Conservation (phyloP, 805 yeast species). For the Sugiyamaella chiloensis region DNA sequence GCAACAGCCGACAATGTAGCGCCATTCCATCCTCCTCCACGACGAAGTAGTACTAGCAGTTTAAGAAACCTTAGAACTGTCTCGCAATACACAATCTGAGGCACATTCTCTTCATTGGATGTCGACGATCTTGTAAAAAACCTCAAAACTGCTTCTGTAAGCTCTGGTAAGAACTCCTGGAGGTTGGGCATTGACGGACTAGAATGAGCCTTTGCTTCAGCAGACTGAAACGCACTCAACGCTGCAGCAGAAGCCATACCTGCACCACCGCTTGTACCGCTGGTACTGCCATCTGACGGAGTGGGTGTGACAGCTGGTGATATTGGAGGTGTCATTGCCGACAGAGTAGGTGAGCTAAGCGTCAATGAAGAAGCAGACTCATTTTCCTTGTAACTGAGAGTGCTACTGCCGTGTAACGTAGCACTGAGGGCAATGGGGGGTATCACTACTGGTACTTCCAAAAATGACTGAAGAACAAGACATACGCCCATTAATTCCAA, state of each 20-base stretch:
- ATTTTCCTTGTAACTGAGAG: not conserved
- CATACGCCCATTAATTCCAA: constrained; percentile 78
- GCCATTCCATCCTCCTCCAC: constrained; percentile 48
- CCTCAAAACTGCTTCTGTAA: constrained; percentile 34
- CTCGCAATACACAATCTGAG: constrained; percentile 76
- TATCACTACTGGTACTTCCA: constrained; percentile 46
- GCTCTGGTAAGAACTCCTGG: constrained; percentile 25
- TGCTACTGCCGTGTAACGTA: constrained; percentile 2
- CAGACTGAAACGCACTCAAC: not conserved
- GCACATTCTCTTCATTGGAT: constrained; percentile 71
- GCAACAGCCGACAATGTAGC: constrained; percentile 46
- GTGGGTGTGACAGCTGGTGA: constrained; percentile 10
- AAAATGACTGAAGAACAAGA: constrained; percentile 54
- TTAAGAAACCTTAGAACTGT: constrained; percentile 60
- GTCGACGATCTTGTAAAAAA: constrained; percentile 49
- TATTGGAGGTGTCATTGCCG: constrained; percentile 11
- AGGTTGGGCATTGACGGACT: constrained; percentile 18
- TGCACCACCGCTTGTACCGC: too few species aligned
- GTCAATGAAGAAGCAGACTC: constrained; percentile 1
- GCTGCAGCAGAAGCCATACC: constrained; percentile 5
- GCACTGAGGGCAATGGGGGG: constrained; percentile 29
- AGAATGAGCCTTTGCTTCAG: not conserved
- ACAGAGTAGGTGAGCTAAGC: constrained; percentile 1
- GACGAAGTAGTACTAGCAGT: constrained; percentile 52
- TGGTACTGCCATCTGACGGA: not conserved